These are phyloP conservation scores for Verticillium nonalfalfae DNA, from an alignment of 2,329 filamentous ascomycete genomes.

Conservation along the genomic window DNA sequence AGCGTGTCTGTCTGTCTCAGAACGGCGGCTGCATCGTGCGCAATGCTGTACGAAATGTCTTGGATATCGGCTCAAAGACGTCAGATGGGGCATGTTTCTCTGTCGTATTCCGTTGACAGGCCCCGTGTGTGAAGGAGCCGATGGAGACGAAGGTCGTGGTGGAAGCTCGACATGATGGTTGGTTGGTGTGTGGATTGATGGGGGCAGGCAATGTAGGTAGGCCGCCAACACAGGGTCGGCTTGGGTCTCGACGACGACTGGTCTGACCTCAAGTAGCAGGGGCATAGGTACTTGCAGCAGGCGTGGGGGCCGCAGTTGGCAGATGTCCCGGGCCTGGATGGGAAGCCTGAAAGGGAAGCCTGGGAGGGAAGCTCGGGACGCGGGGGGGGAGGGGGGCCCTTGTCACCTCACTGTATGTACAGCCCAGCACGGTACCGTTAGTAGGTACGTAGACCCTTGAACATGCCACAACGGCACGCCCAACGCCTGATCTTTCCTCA, in stretches of 20 bases:
- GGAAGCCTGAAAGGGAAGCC: no score
- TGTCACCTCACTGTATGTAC: not conserved
- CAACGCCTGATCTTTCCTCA: not conserved
- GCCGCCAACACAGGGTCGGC: no score
- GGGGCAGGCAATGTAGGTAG: no score
- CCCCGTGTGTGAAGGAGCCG: not conserved
- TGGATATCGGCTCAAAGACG: not conserved
- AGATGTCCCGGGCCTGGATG: no score
- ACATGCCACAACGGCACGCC: not conserved
- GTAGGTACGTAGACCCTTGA: not conserved
- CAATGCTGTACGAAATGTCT: not conserved
- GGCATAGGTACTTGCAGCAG: no score
- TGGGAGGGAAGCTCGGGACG: no score
- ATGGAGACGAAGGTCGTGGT: not conserved
- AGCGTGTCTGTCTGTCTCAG: not conserved
- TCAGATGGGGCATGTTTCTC: not conserved
- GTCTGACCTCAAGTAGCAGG: no score
- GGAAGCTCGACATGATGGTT: no score
- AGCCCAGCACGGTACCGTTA: not conserved
- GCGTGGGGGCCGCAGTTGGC: no score
- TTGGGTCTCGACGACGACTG: no score
- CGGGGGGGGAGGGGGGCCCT: no score
- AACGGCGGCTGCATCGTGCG: not conserved
- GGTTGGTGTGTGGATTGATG: no score
- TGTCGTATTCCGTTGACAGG: not conserved